Conservation (phyloP, 2,329 filamentous ascomycete genomes). For the Penicillium thymicola region DNA sequence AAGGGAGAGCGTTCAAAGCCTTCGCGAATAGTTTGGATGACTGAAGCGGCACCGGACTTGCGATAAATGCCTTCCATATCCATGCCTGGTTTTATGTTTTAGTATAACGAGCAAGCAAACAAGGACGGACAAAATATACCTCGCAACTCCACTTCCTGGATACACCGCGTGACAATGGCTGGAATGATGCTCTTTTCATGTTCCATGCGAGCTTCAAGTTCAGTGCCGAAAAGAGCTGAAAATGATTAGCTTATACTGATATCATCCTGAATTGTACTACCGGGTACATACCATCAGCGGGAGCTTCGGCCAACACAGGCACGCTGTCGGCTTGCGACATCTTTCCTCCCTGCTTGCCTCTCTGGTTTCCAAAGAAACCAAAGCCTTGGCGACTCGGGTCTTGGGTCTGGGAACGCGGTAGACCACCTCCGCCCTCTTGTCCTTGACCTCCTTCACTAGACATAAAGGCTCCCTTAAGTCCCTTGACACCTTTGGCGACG, state of each 20-base stretch:
- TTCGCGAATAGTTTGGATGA: conserved; percentile 84
- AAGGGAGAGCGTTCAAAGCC: conserved; percentile 76
- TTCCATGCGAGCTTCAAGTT: conserved; percentile 79
- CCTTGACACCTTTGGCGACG: conserved; percentile 92
- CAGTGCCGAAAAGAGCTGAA: conserved; percentile 78
- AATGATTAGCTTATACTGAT: conserved; percentile 6
- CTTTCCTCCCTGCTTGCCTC: conserved; percentile 41
- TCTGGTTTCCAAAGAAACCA: conserved; percentile 63
- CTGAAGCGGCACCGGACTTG: conserved; percentile 90
- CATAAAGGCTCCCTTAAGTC: conserved; percentile 86
- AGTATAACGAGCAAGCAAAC: conserved; percentile 5
- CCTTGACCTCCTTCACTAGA: conserved; percentile 55
- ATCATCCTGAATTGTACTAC: neutral
- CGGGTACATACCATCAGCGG: conserved; percentile 38
- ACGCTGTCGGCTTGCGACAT: conserved; percentile 45
- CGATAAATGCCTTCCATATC: conserved; percentile 96
- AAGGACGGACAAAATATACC: conserved; percentile 49
- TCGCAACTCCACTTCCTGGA: conserved; percentile 91
- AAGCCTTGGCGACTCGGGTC: conserved; percentile 59
- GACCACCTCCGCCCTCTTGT: conserved; percentile 27
- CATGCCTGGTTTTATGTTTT: conserved; percentile 57
- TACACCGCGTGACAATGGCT: conserved; percentile 85
- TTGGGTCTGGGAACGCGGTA: conserved; percentile 40
- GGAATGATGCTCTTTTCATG: conserved; percentile 87
- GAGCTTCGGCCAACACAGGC: conserved; percentile 38